A percentile compares a stretch with the other conserved stretches of the same genome.
phyloP scores from a whole-genome alignment of 225 moss, liverwort and hornwort genomes.

The Straminergon stramineum region DNA sequence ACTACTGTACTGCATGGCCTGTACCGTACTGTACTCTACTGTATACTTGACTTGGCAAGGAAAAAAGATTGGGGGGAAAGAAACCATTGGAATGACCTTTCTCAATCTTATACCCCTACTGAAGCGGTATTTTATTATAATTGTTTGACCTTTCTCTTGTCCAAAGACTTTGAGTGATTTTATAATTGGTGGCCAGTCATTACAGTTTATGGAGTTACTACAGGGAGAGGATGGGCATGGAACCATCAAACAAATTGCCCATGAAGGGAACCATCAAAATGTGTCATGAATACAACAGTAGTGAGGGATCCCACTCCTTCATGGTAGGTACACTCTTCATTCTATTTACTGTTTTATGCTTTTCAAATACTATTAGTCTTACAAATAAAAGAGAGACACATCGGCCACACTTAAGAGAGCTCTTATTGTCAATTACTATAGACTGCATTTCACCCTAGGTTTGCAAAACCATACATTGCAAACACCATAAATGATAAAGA shows the following conservation, averaged over 20 bases:
- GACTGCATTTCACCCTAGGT: neutral
- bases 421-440: neutral
- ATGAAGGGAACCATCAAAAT: neutral
- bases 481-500: neutral
- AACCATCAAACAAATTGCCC: neutral
- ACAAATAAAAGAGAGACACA: no score
- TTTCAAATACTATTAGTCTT: neutral
- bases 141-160: neutral
- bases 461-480: neutral
- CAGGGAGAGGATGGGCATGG: neutral
- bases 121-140: neutral
- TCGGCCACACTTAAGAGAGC: no score
- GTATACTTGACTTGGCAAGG: neutral
- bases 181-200: neutral
- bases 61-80: no score
- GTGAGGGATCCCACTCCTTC: neutral
- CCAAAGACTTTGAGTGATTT: neutral
- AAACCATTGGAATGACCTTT: neutral
- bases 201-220: neutral
- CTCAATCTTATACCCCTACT: neutral
- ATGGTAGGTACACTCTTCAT: neutral
- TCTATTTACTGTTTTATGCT: neutral
- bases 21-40: neutral
- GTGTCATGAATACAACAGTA: neutral
- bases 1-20: neutral